Percentiles rank a stretch among this genome's conserved stretches.
Evolutionary conservation across 192 early-diverging fungal species (phyloP).

Genomic region (Gorgonomyces haynaldii): DNA sequence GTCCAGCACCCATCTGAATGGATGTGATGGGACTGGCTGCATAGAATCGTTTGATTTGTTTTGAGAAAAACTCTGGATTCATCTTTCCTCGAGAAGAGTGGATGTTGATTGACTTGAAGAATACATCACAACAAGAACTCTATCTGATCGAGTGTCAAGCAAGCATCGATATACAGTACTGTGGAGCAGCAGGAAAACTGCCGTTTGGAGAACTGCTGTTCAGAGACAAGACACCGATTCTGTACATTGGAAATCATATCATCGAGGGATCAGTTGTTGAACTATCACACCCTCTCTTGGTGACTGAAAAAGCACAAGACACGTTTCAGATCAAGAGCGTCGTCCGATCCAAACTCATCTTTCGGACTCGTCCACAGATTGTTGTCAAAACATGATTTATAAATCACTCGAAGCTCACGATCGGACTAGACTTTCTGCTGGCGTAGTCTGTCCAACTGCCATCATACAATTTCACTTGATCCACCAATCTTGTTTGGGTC

Average conservation of each 20-base stretch:
- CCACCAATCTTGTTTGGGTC: conserved; percentile 39
- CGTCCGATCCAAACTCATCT: not conserved
- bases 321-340: not conserved
- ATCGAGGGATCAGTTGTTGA: not conserved
- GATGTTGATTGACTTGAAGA: too few species aligned
- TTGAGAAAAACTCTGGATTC: too few species aligned
- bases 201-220: not conserved
- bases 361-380: not conserved
- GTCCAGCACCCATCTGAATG: too few species aligned
- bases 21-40: too few species aligned
- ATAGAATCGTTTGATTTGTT: too few species aligned
- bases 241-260: not conserved
- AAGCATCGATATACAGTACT: too few species aligned
- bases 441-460: conserved; percentile 91
- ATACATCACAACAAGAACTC: too few species aligned
- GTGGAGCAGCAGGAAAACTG: too few species aligned
- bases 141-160: too few species aligned
- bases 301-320: not conserved
- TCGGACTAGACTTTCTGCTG: conserved; percentile 50
- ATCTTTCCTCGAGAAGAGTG: too few species aligned
- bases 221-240: not conserved
- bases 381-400: not conserved
- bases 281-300: not conserved
- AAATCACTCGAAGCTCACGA: conserved; percentile 14
- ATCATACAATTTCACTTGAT: conserved; percentile 65